Percentiles rank a stretch among this genome's conserved stretches.
These are phyloP conservation scores for Canariomyces notabilis DNA, from an alignment of 2,329 filamentous ascomycete species.

Conservation along the genomic window DNA sequence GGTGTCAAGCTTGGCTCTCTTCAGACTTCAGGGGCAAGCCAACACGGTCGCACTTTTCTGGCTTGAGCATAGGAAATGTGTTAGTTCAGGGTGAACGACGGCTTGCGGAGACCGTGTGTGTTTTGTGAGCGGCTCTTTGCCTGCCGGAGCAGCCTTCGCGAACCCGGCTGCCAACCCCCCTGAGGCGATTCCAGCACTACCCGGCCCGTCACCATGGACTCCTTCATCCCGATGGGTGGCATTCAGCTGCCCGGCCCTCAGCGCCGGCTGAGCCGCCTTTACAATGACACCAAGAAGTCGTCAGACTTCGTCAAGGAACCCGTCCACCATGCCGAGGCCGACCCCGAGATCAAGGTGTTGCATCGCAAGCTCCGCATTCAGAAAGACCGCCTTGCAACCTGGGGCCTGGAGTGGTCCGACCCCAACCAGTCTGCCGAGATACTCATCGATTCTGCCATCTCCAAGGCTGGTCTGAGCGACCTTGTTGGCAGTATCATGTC, in stretches of 20 bases:
- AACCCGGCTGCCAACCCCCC: neutral
- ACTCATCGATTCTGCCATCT: constrained; percentile 66
- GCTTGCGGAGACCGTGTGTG: too few species aligned
- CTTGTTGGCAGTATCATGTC: constrained; percentile 73
- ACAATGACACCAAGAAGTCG: constrained; percentile 76
- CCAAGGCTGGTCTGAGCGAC: constrained; percentile 69
- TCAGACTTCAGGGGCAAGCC: too few species aligned
- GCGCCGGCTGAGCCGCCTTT: constrained; percentile 64
- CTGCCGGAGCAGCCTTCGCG: neutral
- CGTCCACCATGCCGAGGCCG: constrained; percentile 52
- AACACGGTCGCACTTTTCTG: too few species aligned
- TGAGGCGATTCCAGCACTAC: neutral
- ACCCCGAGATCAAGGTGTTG: constrained; percentile 65
- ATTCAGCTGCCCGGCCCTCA: constrained; percentile 52
- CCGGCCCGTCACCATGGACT: constrained; percentile 20
- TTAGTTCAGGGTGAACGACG: too few species aligned
- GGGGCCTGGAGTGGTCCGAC: constrained; percentile 79
- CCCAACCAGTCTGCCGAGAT: constrained; percentile 51
- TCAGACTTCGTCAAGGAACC: constrained; percentile 67
- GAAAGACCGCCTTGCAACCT: constrained; percentile 71
- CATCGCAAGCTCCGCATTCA: constrained; percentile 76
- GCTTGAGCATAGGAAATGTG: too few species aligned
- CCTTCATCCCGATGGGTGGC: constrained; percentile 42
- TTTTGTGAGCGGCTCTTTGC: too few species aligned
- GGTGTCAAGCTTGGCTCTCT: too few species aligned